A percentile compares a stretch with the other conserved stretches of the same genome.
phyloP scores from a whole-genome alignment of 2,329 filamentous ascomycete species.

The Phialophora chinensis region DNA sequence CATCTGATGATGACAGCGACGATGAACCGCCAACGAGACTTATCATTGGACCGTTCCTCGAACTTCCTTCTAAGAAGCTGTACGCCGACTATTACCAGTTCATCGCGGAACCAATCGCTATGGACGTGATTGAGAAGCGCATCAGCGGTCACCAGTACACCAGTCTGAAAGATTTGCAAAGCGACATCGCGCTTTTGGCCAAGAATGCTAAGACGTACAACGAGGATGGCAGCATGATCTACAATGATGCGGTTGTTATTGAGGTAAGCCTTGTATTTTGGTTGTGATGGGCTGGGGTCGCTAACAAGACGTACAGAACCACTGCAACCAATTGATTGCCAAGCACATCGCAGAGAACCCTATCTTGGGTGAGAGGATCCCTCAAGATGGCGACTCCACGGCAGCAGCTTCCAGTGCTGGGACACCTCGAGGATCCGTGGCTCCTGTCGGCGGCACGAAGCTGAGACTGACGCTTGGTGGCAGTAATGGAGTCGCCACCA shows the following conservation, averaged over 20 bases:
- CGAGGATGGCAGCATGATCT: constrained; percentile 90
- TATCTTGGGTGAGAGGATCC: constrained; percentile 57
- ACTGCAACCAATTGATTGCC: constrained; percentile 40
- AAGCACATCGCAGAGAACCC: constrained; percentile 45
- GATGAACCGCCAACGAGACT: constrained; percentile 69
- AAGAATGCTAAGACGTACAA: constrained; percentile 95
- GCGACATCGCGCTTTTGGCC: constrained; percentile 83
- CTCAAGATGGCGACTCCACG: constrained; percentile 58
- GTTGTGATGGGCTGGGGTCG: background rate
- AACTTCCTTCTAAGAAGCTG: constrained; percentile 83
- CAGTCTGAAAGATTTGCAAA: constrained; percentile 76
- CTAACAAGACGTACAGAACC: constrained; percentile 30
- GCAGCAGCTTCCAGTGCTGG: constrained; percentile 54
- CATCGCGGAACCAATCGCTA: constrained; percentile 90
- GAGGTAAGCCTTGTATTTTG: constrained; percentile 65
- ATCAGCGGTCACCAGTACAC: constrained; percentile 96
- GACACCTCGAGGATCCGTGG: constrained; percentile 68
- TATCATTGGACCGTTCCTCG: constrained; percentile 93
- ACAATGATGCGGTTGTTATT: constrained; percentile 89
- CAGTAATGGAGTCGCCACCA: constrained; percentile 45
- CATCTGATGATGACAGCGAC: constrained; percentile 58
- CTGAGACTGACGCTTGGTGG: constrained; percentile 70
- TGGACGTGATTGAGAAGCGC: constrained; percentile 92
- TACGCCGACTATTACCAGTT: constrained; percentile 96
- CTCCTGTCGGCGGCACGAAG: constrained; percentile 63